Percentiles rank a stretch among this genome's conserved stretches.
These are phyloP conservation scores for Mycena kentingensis DNA, from an alignment of 768 basidiomycete genomes.

Conservation along the genomic window DNA sequence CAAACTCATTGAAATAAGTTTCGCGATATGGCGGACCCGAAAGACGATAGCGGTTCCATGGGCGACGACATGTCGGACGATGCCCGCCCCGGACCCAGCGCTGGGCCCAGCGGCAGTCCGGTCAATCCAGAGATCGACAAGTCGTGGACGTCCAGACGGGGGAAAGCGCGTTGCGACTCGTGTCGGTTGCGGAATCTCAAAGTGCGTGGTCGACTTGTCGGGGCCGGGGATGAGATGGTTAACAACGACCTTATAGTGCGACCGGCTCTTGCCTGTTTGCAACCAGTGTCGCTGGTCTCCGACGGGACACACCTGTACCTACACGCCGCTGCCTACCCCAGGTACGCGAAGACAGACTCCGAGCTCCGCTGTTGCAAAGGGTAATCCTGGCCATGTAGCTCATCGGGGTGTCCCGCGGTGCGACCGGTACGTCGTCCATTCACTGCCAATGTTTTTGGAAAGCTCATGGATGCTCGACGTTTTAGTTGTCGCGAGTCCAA, in stretches of 20 bases:
- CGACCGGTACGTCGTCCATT: slow-evolving; percentile 42
- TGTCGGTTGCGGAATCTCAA: slow-evolving; percentile 74
- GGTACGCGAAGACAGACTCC: slow-evolving; percentile 9
- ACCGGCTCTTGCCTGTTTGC: slow-evolving; percentile 68
- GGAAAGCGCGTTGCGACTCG: slow-evolving; percentile 74
- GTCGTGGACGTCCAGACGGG: slow-evolving; percentile 73
- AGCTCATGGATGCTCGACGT: neutral
- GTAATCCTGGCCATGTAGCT: slow-evolving; percentile 33
- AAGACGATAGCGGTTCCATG: slow-evolving; percentile 39
- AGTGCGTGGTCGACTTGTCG: slow-evolving; percentile 41
- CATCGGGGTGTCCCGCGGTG: slow-evolving; percentile 76
- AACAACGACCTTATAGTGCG: slow-evolving; percentile 49
- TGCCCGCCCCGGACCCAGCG: slow-evolving; percentile 59
- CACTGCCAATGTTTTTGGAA: neutral
- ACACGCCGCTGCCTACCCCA: slow-evolving; percentile 73
- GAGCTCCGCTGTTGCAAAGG: neutral
- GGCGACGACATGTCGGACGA: slow-evolving; percentile 49
- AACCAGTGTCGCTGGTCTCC: slow-evolving; percentile 71
- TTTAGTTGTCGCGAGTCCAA: slow-evolving; percentile 58
- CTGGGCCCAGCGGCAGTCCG: slow-evolving; percentile 66
- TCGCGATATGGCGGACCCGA: slow-evolving; percentile 34
- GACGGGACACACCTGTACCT: slow-evolving; percentile 68
- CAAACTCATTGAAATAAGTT: no score
- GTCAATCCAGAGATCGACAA: slow-evolving; percentile 44
- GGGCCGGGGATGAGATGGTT: slow-evolving; percentile 8